Evolutionary conservation across 768 basidiomycete genomes (phyloP).

Genomic region (Agrocybe pediades): DNA sequence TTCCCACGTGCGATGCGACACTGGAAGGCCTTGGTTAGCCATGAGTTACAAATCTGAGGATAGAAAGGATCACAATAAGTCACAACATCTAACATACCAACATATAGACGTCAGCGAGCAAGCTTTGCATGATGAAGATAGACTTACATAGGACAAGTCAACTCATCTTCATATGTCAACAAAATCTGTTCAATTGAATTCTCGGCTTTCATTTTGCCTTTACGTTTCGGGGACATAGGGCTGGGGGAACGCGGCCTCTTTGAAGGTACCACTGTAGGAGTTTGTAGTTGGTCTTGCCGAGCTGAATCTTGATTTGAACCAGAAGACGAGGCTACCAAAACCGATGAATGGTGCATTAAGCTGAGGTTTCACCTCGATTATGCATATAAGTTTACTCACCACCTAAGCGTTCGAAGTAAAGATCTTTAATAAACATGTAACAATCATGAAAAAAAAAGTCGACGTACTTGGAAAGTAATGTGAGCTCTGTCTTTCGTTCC

Average conservation of each 20-base stretch:
- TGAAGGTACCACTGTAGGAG: slow-evolving; percentile 5
- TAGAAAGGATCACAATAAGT: slow-evolving; percentile 53
- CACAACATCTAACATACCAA: slow-evolving; percentile 56
- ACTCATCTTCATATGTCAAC: slow-evolving; percentile 59
- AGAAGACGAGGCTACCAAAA: slow-evolving; percentile 2
- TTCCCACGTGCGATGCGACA: slow-evolving; percentile 60
- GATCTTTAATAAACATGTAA: too few species aligned
- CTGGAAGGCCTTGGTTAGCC: slow-evolving; percentile 31
- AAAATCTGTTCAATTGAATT: slow-evolving; percentile 32
- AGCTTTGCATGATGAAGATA: not conserved
- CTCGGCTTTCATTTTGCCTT: slow-evolving; percentile 45
- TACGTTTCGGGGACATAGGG: slow-evolving; percentile 23
- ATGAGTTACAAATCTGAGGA: not conserved
- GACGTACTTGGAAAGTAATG: not conserved
- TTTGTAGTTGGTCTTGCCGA: not conserved
- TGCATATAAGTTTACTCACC: too few species aligned
- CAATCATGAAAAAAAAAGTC: not conserved
- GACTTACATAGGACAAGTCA: slow-evolving; percentile 74
- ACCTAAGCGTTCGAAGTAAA: too few species aligned
- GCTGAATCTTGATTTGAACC: not conserved
- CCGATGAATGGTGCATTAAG: too few species aligned
- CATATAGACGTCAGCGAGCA: slow-evolving; percentile 3
- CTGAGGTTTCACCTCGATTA: too few species aligned
- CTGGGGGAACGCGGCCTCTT: slow-evolving; percentile 18
- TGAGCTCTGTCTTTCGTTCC: not conserved